phyloP scores from a whole-genome alignment of 2,329 filamentous ascomycete species.

The Emmonsiellopsis sp. region DNA sequence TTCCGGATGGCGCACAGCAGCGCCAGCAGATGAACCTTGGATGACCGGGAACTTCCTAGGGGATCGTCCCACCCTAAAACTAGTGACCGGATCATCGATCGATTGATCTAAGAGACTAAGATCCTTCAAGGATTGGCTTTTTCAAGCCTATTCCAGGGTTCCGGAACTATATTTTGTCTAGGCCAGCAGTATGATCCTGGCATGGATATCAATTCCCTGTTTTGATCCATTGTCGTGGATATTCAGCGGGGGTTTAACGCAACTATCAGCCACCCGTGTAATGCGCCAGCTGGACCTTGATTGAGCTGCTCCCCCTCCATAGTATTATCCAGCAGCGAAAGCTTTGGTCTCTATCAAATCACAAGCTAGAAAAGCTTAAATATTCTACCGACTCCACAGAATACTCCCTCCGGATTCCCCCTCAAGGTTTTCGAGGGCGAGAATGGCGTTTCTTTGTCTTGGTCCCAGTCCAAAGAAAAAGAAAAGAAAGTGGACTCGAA shows the following conservation, averaged over 20 bases:
- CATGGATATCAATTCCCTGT: background rate
- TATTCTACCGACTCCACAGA: background rate
- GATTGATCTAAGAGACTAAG: background rate
- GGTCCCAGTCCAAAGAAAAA: background rate
- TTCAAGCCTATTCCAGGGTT: background rate
- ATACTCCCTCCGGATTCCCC: background rate
- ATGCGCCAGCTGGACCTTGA: background rate
- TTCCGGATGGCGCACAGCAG: slow-evolving; percentile 3
- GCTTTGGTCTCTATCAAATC: background rate
- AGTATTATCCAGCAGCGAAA: background rate
- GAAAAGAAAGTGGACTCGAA: background rate
- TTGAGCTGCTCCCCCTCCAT: background rate
- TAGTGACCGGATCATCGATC: background rate
- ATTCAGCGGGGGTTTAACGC: background rate
- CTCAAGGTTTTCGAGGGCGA: background rate
- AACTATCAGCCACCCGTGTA: background rate
- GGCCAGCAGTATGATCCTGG: background rate
- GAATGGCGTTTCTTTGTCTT: slow-evolving; percentile 2
- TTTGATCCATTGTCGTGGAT: background rate
- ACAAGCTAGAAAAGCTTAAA: background rate
- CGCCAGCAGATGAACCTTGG: slow-evolving; percentile 4
- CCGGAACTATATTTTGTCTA: background rate
- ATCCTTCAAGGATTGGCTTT: background rate
- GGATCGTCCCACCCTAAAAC: slow-evolving; percentile 1
- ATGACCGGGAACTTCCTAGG: background rate